Conservation (phyloP, 306 rosid species). For the Dryas drummondii region DNA sequence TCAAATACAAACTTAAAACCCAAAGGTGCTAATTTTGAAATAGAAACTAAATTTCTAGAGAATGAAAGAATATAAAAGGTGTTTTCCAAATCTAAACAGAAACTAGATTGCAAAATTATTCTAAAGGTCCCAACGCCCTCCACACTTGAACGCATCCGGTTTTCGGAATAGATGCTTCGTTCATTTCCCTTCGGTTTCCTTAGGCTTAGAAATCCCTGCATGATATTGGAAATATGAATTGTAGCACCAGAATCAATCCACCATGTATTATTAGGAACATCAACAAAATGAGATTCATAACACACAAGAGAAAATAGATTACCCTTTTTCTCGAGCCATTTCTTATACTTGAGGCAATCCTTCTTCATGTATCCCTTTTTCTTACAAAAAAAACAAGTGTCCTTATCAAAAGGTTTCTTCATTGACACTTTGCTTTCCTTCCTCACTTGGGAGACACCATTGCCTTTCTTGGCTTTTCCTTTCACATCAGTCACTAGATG, state of each 20-base stretch:
- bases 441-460: too few relatives aligned
- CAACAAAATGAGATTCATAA: slow-evolving; percentile 17
- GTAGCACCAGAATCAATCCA: slow-evolving; percentile 22
- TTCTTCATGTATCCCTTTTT: slow-evolving; percentile 20
- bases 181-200: slow-evolving; percentile 11
- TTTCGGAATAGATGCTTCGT: slow-evolving; percentile 6
- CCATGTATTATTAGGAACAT: slow-evolving; percentile 2
- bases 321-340: slow-evolving; percentile 13
- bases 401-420: not conserved
- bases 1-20: not conserved
- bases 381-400: not conserved
- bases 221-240: slow-evolving; percentile 12
- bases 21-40: slow-evolving; percentile 7
- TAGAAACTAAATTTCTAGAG: not conserved
- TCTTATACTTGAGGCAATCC: not conserved
- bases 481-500: not conserved
- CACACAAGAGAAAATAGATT: not conserved
- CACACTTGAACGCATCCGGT: not conserved
- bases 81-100: not conserved
- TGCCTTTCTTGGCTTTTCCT: too few relatives aligned
- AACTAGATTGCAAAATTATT: not conserved
- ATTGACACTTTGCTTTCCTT: not conserved
- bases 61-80: slow-evolving; percentile 5
- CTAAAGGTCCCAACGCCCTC: not conserved
- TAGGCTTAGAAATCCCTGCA: slow-evolving; percentile 4